Evolutionary conservation across 768 basidiomycete species (phyloP).

Genomic region (Trametes coccinea): DNA sequence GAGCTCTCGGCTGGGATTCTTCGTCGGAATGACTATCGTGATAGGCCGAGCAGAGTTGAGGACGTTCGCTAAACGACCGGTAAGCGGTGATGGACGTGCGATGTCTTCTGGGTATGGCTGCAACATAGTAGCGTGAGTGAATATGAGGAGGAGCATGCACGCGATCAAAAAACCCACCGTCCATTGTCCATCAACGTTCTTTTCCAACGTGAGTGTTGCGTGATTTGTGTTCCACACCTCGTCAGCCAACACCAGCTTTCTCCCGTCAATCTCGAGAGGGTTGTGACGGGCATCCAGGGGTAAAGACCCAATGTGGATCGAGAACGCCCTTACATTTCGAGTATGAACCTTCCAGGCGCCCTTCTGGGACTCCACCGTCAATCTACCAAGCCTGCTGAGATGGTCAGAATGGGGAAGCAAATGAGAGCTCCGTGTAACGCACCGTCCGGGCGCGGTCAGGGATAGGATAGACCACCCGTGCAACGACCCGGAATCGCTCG

Average conservation of each 20-base stretch:
- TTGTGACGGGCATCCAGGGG: background rate
- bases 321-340: constrained; percentile 31
- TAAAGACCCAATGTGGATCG: constrained; percentile 10
- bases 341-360: constrained; percentile 22
- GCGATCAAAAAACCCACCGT: background rate
- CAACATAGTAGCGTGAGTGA: background rate
- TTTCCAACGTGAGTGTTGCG: constrained; percentile 1
- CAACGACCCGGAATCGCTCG: constrained; percentile 67
- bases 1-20: constrained; percentile 36
- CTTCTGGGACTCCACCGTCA: constrained; percentile 31
- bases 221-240: constrained; percentile 1
- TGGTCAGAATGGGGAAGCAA: background rate
- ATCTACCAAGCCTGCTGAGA: constrained; percentile 38
- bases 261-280: constrained; percentile 11
- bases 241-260: constrained; percentile 2
- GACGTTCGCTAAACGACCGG: constrained; percentile 67
- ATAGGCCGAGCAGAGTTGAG: constrained; percentile 56
- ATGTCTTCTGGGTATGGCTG: constrained; percentile 9
- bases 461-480: constrained; percentile 68
- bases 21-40: constrained; percentile 51
- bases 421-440: constrained; percentile 16
- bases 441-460: constrained; percentile 70
- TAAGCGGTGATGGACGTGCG: constrained; percentile 24
- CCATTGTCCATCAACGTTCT: constrained; percentile 8
- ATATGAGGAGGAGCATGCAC: too few species aligned